Conservation (phyloP, 176 grass and related monocot genomes). For the Hordeum marinum region DNA sequence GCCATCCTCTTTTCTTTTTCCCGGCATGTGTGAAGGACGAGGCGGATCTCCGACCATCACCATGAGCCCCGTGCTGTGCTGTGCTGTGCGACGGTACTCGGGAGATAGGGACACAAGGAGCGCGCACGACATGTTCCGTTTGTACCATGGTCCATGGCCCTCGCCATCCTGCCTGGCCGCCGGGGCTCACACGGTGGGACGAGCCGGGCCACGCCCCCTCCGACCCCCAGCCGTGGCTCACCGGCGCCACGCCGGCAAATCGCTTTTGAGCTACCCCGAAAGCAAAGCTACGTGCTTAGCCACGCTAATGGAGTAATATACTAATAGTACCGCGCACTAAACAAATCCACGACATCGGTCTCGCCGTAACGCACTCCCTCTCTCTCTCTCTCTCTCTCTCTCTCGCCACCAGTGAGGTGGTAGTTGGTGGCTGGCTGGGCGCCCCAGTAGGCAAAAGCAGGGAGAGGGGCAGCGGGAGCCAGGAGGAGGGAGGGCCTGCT, state of each 20-base stretch:
- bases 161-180: background rate
- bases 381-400: background rate
- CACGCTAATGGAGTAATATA: background rate
- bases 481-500: background rate
- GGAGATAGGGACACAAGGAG: background rate
- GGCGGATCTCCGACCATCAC: background rate
- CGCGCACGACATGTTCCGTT: background rate
- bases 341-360: constrained; percentile 4
- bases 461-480: background rate
- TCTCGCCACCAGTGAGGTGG: constrained; percentile 12
- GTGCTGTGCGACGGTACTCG: background rate
- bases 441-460: background rate
- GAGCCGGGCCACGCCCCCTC: no score
- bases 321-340: constrained; percentile 2
- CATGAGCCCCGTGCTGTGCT: background rate
- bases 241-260: background rate
- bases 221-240: background rate
- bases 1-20: background rate
- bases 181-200: background rate
- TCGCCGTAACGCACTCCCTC: background rate
- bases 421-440: constrained; percentile 30
- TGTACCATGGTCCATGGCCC: background rate
- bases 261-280: constrained; percentile 12
- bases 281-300: constrained; percentile 20
- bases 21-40: background rate